These are phyloP conservation scores for Septoria linicola DNA, from an alignment of 2,329 filamentous ascomycete species.

Conservation along the genomic window DNA sequence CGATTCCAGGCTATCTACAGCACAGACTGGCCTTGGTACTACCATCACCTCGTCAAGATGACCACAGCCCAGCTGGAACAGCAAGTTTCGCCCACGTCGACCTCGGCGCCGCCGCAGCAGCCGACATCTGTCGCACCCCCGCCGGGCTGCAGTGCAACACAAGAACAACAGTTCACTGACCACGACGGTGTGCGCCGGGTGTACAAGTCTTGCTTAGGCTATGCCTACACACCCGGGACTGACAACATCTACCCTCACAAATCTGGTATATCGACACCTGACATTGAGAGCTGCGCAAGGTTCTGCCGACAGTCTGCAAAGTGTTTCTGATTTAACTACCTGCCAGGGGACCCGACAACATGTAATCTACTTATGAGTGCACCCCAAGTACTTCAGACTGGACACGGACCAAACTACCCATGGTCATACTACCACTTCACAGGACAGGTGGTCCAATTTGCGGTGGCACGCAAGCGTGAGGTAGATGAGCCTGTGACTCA, in stretches of 20 bases:
- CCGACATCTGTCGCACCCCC: background rate
- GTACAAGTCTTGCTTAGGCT: slow-evolving; percentile 2
- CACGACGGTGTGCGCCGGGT: slow-evolving; percentile 1
- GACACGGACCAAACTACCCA: background rate
- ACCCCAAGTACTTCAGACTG: background rate
- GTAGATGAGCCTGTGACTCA: background rate
- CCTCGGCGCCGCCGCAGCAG: too few species aligned
- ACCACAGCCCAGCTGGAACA: slow-evolving; percentile 3
- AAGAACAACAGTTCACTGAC: background rate
- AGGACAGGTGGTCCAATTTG: background rate
- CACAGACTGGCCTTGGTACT: slow-evolving; percentile 1
- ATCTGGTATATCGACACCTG: background rate
- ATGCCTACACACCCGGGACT: background rate
- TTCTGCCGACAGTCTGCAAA: background rate
- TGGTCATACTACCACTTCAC: slow-evolving; percentile 8
- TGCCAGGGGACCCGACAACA: background rate
- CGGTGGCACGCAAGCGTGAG: background rate
- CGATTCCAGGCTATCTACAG: background rate
- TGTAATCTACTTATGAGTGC: background rate
- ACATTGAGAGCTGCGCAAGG: background rate
- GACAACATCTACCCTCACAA: background rate
- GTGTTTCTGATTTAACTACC: slow-evolving; percentile 4
- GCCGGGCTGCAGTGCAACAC: background rate
- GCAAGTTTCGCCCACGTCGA: too few species aligned
- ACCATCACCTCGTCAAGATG: slow-evolving; percentile 2